Evolutionary conservation across 2,329 filamentous ascomycete species (phyloP).

Genomic region (Penicillium expansum): DNA sequence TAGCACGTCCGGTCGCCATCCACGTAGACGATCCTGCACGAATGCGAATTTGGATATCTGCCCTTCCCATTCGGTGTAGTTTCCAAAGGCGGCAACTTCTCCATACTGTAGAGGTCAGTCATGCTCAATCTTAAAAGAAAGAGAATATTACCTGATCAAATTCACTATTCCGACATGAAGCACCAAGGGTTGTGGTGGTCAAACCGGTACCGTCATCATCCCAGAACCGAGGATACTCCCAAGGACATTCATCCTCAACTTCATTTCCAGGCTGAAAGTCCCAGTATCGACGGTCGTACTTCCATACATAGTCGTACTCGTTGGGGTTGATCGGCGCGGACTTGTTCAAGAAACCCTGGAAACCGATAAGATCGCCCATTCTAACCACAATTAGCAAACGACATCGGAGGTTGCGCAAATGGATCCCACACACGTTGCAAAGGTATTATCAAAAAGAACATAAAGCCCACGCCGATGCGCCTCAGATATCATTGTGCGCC

Average conservation of each 20-base stretch:
- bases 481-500: conserved; percentile 60
- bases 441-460: conserved; percentile 64
- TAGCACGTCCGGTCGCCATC: conserved; percentile 61
- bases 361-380: conserved; percentile 61
- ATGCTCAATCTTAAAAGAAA: not conserved
- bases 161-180: conserved; percentile 57
- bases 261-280: conserved; percentile 57
- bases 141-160: conserved; percentile 51
- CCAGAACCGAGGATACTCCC: conserved; percentile 62
- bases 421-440: conserved; percentile 52
- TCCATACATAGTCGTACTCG: conserved; percentile 59
- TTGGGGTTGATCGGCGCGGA: conserved; percentile 53
- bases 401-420: not conserved
- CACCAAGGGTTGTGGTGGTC: conserved; percentile 49
- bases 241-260: conserved; percentile 54
- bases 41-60: conserved; percentile 65
- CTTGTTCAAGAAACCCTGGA: conserved; percentile 58
- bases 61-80: conserved; percentile 61
- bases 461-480: conserved; percentile 65
- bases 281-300: conserved; percentile 52
- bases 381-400: conserved; percentile 1
- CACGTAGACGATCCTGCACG: conserved; percentile 65
- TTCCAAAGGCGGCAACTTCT: conserved; percentile 62
- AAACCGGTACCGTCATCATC: conserved; percentile 52
- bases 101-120: conserved; percentile 49